Conservation (phyloP, 371 early-diverging fungal genomes). For the Globomyces sp. region DNA sequence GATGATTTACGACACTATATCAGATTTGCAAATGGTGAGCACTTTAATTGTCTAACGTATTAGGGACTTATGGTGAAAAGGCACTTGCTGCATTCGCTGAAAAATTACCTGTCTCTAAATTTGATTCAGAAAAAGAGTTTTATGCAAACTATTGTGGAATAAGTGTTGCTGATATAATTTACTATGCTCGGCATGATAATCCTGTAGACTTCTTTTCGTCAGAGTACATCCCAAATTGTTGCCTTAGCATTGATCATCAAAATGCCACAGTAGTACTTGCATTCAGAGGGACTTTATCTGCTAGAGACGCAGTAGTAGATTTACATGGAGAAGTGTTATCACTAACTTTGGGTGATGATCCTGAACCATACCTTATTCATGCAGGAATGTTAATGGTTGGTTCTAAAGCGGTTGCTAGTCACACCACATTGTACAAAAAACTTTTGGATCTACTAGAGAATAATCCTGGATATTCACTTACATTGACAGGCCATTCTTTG, state of each 20-base stretch:
- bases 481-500: constrained; percentile 42
- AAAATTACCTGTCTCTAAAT: neutral
- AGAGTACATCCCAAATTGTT: constrained; percentile 40
- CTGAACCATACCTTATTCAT: constrained; percentile 29
- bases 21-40: too few species aligned
- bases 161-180: neutral
- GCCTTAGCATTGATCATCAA: constrained; percentile 40
- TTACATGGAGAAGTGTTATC: constrained; percentile 76
- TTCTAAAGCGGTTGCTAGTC: constrained; percentile 2
- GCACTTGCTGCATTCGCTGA: too few species aligned
- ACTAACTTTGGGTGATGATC: constrained; percentile 43
- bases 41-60: too few species aligned
- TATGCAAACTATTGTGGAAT: constrained; percentile 26
- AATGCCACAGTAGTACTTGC: constrained; percentile 67
- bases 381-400: constrained; percentile 40
- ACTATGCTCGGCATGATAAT: neutral
- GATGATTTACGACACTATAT: too few species aligned
- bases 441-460: constrained; percentile 24
- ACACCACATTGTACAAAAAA: constrained; percentile 26
- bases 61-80: too few species aligned
- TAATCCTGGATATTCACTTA: constrained; percentile 33
- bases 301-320: constrained; percentile 80
- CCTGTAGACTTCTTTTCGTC: neutral
- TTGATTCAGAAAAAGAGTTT: constrained; percentile 20
- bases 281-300: constrained; percentile 75